These are phyloP conservation scores for Aspergillus spinulosporus DNA, from an alignment of 2,329 filamentous ascomycete genomes.

Conservation along the genomic window DNA sequence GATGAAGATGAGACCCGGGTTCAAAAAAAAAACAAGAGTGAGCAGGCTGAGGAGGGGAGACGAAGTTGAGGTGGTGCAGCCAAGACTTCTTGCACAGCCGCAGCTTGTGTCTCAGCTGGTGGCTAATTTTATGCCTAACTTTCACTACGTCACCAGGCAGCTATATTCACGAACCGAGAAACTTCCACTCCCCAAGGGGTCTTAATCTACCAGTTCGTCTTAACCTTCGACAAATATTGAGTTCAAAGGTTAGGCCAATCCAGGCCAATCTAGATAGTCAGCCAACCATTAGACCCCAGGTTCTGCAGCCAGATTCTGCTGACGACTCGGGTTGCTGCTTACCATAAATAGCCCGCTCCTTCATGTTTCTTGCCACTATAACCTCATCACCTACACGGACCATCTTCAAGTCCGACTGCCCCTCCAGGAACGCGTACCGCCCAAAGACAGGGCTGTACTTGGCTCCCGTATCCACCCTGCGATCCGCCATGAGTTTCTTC, in stretches of 20 bases:
- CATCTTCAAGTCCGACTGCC: conserved; percentile 34
- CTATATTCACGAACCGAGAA: neutral
- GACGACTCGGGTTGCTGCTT: conserved; percentile 26
- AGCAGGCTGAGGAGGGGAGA: conserved; percentile 3
- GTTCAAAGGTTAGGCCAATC: conserved; percentile 17
- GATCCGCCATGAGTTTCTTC: conserved; percentile 69
- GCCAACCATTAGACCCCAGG: neutral
- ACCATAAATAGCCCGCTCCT: conserved; percentile 58
- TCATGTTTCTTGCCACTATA: conserved; percentile 51
- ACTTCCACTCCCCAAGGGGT: neutral
- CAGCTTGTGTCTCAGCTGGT: conserved; percentile 16
- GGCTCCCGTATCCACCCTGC: conserved; percentile 67
- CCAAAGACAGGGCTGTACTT: conserved; percentile 73
- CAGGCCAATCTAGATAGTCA: conserved; percentile 19
- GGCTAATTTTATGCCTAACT: conserved; percentile 12
- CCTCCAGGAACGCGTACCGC: conserved; percentile 65
- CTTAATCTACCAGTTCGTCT: neutral
- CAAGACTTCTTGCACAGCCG: conserved; percentile 14
- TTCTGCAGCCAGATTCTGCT: neutral
- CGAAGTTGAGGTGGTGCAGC: conserved; percentile 7
- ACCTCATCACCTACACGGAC: conserved; percentile 60
- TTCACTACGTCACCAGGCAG: conserved; percentile 10
- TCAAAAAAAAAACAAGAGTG: neutral
- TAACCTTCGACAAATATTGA: neutral
- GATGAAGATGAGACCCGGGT: neutral